Conservation (phyloP, 441 rosid genomes). For the Dalechampia spathulata region DNA sequence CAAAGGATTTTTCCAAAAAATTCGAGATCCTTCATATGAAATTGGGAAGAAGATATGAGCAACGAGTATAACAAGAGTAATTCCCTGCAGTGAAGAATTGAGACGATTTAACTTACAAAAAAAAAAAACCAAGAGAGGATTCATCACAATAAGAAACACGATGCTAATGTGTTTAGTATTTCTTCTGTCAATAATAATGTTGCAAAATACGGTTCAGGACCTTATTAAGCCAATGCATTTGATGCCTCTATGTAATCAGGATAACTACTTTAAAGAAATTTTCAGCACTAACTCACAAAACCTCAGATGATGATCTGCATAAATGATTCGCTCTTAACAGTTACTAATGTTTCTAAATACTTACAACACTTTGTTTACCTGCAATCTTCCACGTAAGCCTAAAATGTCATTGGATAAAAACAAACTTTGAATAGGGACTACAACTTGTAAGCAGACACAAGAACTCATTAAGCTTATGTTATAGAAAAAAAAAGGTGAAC, state of each 20-base stretch:
- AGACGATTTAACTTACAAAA: conserved; percentile 2
- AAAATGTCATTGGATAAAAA: not conserved
- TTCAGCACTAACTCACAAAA: not conserved
- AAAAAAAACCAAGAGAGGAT: not conserved
- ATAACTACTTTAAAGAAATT: not conserved
- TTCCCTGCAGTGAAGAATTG: conserved; percentile 41
- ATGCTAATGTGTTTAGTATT: too few species aligned
- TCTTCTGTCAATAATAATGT: not conserved
- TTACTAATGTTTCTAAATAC: too few species aligned
- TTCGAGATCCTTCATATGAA: conserved; percentile 63
- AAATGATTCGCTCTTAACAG: too few species aligned
- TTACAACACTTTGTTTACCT: not conserved
- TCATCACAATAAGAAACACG: not conserved
- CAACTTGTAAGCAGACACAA: too few species aligned
- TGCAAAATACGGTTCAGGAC: not conserved
- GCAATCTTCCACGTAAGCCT: not conserved
- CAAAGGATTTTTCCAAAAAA: conserved; percentile 57
- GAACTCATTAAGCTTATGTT: too few species aligned
- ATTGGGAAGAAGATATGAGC: conserved; percentile 70
- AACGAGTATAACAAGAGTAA: conserved; percentile 52
- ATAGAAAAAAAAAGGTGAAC: too few species aligned
- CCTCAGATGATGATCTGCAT: not conserved
- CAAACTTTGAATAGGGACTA: too few species aligned
- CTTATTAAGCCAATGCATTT: not conserved
- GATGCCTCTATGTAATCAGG: not conserved